Evolutionary conservation across 1,284 basidiomycete species (phyloP).

Genomic region (Spongispora temasekensis): DNA sequence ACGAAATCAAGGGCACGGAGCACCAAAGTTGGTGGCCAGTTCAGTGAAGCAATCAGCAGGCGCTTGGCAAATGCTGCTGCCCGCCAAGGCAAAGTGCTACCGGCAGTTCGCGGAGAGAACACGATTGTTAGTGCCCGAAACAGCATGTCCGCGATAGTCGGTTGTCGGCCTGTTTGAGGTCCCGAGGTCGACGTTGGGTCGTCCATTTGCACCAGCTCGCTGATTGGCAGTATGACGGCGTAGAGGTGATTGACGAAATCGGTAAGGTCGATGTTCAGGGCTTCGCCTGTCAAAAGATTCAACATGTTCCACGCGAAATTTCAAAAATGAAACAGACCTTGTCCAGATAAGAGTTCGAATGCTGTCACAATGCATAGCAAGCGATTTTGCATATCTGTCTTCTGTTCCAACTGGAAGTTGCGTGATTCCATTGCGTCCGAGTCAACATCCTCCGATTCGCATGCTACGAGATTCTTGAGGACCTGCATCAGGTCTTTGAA

Average conservation of each 20-base stretch:
- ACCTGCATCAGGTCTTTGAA: constrained; percentile 94
- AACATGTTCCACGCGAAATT: constrained; percentile 11
- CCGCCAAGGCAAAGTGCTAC: constrained; percentile 71
- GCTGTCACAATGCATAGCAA: constrained; percentile 92
- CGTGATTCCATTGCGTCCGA: constrained; percentile 39
- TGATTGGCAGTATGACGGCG: constrained; percentile 63
- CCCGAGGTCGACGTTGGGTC: constrained; percentile 26
- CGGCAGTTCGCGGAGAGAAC: constrained; percentile 68
- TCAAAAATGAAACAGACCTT: constrained; percentile 58
- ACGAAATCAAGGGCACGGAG: constrained; percentile 76
- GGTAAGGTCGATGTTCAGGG: constrained; percentile 91
- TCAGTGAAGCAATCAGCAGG: constrained; percentile 74
- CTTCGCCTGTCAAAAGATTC: constrained; percentile 65
- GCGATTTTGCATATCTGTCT: constrained; percentile 56
- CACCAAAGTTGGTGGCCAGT: constrained; percentile 73
- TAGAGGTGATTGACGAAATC: constrained; percentile 87
- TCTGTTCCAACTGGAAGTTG: constrained; percentile 20
- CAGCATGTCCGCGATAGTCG: constrained; percentile 68
- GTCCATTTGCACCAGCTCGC: constrained; percentile 55
- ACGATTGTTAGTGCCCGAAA: constrained; percentile 83
- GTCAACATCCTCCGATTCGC: constrained; percentile 47
- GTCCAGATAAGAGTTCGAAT: constrained; percentile 93
- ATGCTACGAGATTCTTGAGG: constrained; percentile 74
- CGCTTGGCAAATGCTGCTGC: constrained; percentile 93
- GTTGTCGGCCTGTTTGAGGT: constrained; percentile 31